Evolutionary conservation across 805 yeast genomes (phyloP).

Genomic region (Lipomyces kockii): DNA sequence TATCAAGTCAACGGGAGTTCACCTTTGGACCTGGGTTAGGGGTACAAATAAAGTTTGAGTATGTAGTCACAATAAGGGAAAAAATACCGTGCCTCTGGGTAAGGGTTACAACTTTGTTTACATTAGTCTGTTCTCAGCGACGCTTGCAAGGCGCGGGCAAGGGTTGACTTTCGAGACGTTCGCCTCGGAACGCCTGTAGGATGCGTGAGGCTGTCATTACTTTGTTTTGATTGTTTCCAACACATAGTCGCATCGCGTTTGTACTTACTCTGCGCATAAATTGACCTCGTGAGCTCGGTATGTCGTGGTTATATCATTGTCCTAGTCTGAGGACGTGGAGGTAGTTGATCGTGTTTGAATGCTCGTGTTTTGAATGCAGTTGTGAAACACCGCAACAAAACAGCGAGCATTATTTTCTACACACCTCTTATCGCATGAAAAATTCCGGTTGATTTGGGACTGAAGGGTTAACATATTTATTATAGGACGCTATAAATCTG

Average conservation of each 20-base stretch:
- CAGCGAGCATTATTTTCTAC: not conserved
- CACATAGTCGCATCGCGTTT: not conserved
- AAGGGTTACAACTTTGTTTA: constrained; percentile 9
- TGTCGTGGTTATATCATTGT: not conserved
- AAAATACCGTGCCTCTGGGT: no score
- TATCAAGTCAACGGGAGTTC: no score
- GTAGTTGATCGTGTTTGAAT: no score
- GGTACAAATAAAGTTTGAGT: no score
- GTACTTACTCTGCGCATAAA: not conserved
- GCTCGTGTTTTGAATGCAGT: no score
- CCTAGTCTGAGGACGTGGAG: not conserved
- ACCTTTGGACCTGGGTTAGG: no score
- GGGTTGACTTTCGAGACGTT: no score
- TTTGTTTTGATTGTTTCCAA: not conserved
- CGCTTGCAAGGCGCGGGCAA: no score
- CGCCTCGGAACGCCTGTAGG: not conserved
- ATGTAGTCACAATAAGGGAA: no score
- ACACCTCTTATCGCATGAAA: not conserved
- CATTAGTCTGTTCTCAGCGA: not conserved
- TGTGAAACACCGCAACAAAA: no score
- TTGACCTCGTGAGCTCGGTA: not conserved
- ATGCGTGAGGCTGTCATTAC: not conserved
- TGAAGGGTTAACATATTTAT: not conserved
- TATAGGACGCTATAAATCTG: not conserved
- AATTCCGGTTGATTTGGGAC: not conserved